These are phyloP conservation scores for Paspalum vaginatum DNA, from an alignment of 176 grass and related monocot genomes.

Conservation along the genomic window DNA sequence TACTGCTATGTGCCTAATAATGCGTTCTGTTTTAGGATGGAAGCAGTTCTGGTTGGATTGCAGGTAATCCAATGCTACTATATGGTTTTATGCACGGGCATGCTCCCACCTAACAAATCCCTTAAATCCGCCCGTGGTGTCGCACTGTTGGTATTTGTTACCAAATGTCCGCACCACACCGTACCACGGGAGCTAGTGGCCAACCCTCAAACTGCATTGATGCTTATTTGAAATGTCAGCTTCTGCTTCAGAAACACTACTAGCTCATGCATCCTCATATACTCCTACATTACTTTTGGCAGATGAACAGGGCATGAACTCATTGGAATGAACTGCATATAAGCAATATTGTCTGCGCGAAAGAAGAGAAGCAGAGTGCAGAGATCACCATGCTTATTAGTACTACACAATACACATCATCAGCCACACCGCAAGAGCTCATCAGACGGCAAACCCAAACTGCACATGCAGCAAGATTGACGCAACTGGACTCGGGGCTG, in stretches of 20 bases:
- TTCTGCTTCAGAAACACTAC: neutral
- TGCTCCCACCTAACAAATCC: no score
- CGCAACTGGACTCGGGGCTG: neutral
- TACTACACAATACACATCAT: neutral
- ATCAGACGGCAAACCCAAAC: neutral
- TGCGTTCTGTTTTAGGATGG: no score
- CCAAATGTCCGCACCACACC: slow-evolving; percentile 6
- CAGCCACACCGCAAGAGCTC: neutral
- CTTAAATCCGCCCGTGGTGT: neutral
- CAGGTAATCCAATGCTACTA: no score
- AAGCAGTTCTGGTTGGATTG: no score
- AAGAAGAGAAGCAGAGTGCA: neutral
- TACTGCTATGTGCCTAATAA: no score
- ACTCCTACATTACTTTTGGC: neutral
- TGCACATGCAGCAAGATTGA: neutral
- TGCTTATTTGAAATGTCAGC: neutral
- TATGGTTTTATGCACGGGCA: no score
- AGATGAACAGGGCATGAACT: neutral
- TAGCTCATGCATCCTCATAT: neutral
- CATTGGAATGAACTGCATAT: neutral
- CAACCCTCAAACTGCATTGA: neutral
- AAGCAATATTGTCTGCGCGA: neutral
- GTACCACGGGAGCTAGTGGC: neutral
- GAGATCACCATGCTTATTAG: neutral
- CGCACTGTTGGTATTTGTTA: neutral